These are phyloP conservation scores for Amaranthus tricolor DNA, from an alignment of 179 eudicot genomes.

Conservation along the genomic window DNA sequence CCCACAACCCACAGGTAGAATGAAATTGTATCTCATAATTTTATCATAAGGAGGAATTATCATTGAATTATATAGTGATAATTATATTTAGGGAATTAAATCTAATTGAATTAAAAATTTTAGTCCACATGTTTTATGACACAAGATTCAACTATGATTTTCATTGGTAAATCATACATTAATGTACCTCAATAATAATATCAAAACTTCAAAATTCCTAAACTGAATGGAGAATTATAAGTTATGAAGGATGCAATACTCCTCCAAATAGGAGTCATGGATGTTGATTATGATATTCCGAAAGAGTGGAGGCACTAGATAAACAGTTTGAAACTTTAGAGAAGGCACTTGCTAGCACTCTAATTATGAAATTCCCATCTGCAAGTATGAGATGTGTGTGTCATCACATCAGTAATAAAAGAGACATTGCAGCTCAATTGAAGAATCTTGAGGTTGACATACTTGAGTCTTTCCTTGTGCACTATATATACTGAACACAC, in stretches of 20 bases:
- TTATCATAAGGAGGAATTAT: too few relatives aligned
- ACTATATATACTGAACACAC: too few relatives aligned
- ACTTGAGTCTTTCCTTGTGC: not conserved
- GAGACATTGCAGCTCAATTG: constrained; percentile 5
- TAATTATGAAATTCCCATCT: constrained; percentile 1
- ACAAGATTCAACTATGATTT: not conserved
- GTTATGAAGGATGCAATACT: not conserved
- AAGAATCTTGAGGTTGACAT: not conserved
- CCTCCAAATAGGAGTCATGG: not conserved
- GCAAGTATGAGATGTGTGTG: constrained; percentile 10
- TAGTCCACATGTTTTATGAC: not conserved
- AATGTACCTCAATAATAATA: not conserved
- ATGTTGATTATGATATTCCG: not conserved
- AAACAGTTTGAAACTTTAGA: too few relatives aligned
- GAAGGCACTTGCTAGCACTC: not conserved
- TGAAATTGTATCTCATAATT: too few relatives aligned
- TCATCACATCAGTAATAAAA: not conserved
- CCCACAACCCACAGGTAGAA: too few relatives aligned
- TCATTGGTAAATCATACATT: not conserved
- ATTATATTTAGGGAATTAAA: too few relatives aligned
- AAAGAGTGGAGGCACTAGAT: not conserved
- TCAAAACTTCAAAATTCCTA: not conserved
- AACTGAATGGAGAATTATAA: not conserved
- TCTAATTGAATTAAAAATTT: not conserved
- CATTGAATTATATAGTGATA: too few relatives aligned